These are phyloP conservation scores for Wickerhamomyces tratensis DNA, from an alignment of 805 yeast genomes.

Conservation along the genomic window DNA sequence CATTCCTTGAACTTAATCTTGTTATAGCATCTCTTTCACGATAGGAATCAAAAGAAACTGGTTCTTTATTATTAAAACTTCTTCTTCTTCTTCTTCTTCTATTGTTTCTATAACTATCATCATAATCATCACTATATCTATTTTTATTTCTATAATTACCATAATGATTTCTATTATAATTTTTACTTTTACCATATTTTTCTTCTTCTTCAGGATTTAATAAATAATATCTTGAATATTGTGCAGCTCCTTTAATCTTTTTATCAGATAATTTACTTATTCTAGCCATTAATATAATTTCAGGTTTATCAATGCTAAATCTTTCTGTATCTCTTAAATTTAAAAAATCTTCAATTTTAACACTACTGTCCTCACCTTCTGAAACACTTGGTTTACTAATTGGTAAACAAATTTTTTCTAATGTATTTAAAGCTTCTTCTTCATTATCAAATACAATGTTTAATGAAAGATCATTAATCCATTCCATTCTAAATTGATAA, in stretches of 20 bases:
- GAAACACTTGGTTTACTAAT: too few relatives aligned
- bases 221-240: slow-evolving; percentile 17
- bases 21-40: neutral
- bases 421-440: slow-evolving; percentile 7
- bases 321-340: slow-evolving; percentile 6
- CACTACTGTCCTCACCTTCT: too few relatives aligned
- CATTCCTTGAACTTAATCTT: neutral
- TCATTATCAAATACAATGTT: slow-evolving; percentile 16
- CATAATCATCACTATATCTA: slow-evolving; percentile 5
- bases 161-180: slow-evolving; percentile 5
- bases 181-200: slow-evolving; percentile 1
- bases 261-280: slow-evolving; percentile 12
- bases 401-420: slow-evolving; percentile 6
- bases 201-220: slow-evolving; percentile 14
- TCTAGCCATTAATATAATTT: slow-evolving; percentile 10
- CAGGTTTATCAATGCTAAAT: slow-evolving; percentile 5
- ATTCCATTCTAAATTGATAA: slow-evolving; percentile 13
- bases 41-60: too few relatives aligned
- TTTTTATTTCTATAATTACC: neutral
- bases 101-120: slow-evolving; percentile 10
- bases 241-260: slow-evolving; percentile 17
- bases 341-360: neutral
- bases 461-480: slow-evolving; percentile 18
- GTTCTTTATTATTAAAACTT: too few relatives aligned
- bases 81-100: slow-evolving; percentile 6